Conservation (phyloP, 805 yeast species). For the Lipomyces kockii region DNA sequence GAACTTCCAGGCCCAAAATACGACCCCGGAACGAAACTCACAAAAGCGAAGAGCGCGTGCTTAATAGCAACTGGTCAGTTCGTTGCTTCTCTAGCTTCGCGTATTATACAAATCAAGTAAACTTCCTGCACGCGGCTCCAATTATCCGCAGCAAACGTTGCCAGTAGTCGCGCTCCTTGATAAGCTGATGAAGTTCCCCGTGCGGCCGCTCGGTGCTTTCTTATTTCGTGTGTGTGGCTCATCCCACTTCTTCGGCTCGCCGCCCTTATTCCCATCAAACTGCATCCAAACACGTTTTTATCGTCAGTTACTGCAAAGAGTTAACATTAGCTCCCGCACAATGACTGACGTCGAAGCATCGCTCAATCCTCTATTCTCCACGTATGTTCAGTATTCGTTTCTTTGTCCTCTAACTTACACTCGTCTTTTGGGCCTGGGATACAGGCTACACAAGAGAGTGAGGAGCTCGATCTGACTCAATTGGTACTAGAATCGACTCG, state of each 20-base stretch:
- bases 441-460: not conserved
- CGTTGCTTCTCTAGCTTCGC: no score
- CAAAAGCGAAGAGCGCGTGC: no score
- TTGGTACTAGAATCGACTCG: slow-evolving; percentile 27
- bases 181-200: no score
- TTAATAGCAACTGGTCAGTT: no score
- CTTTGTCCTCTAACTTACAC: not conserved
- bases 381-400: slow-evolving; percentile 16
- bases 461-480: not conserved
- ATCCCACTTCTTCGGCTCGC: not conserved
- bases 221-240: not conserved
- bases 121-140: no score
- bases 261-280: not conserved
- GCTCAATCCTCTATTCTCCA: slow-evolving; percentile 25
- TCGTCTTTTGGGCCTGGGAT: not conserved
- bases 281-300: not conserved
- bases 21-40: no score
- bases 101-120: no score
- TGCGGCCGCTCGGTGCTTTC: no score
- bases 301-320: not conserved
- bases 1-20: not conserved
- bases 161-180: no score
- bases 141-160: no score
- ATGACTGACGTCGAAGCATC: slow-evolving; percentile 31
- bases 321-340: slow-evolving; percentile 9